Conservation (phyloP, 2,329 filamentous ascomycete species). For the Ilyonectria robusta region DNA sequence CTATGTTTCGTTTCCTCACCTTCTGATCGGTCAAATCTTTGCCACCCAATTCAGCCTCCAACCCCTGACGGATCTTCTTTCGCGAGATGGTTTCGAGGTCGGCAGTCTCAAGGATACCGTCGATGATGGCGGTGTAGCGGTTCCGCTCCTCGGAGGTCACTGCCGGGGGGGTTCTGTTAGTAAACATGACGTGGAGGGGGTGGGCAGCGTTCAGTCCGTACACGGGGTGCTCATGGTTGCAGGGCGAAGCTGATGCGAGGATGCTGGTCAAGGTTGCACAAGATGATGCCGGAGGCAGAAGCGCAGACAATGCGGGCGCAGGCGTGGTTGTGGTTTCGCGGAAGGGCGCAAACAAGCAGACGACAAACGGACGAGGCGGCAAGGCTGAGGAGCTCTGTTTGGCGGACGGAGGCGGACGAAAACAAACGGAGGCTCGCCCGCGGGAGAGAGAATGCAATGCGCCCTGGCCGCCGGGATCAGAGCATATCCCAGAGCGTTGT, state of each 20-base stretch:
- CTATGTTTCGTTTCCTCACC: constrained; percentile 53
- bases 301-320: constrained; percentile 23
- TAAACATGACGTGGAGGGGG: constrained; percentile 12
- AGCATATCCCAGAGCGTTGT: constrained; percentile 19
- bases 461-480: constrained; percentile 17
- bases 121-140: constrained; percentile 72
- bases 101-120: constrained; percentile 69
- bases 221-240: constrained; percentile 47
- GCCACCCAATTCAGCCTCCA: constrained; percentile 68
- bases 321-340: constrained; percentile 29
- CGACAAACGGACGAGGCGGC: constrained; percentile 16
- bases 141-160: constrained; percentile 65
- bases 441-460: constrained; percentile 13
- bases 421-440: neutral
- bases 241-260: constrained; percentile 13
- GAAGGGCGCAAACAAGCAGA: constrained; percentile 23
- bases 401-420: neutral
- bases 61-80: constrained; percentile 72
- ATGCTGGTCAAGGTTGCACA: constrained; percentile 30
- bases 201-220: constrained; percentile 33
- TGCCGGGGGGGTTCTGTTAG: constrained; percentile 47
- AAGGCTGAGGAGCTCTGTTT: constrained; percentile 14
- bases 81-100: constrained; percentile 75
- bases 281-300: constrained; percentile 1
- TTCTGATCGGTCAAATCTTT: constrained; percentile 73